These are phyloP conservation scores for Chenopodium album DNA, from an alignment of 148 eudicot genomes.

Conservation along the genomic window DNA sequence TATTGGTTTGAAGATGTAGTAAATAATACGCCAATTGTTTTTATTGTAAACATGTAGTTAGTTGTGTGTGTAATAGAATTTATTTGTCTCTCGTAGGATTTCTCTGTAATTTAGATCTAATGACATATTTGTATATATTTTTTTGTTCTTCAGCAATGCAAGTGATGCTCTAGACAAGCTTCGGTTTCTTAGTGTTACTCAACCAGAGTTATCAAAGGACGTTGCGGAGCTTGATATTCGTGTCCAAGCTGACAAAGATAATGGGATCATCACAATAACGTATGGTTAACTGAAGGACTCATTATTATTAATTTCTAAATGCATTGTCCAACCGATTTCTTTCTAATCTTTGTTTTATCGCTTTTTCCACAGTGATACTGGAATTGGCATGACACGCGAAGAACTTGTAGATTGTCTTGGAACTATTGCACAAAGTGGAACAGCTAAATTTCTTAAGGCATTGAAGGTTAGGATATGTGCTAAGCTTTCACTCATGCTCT, in stretches of 20 bases:
- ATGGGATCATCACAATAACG: conserved; percentile 86
- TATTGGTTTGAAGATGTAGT: too few species aligned
- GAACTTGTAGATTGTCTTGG: conserved; percentile 96
- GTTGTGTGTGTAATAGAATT: background rate
- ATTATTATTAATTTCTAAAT: background rate
- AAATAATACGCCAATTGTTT: too few species aligned
- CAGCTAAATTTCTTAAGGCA: conserved; percentile 92
- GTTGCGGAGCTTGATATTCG: conserved; percentile 81
- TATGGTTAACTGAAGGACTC: conserved; percentile 34
- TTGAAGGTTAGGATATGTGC: conserved; percentile 54
- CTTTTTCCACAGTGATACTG: conserved; percentile 65
- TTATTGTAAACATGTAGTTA: too few species aligned
- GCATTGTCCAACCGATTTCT: background rate
- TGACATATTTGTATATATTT: background rate
- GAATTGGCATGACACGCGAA: conserved; percentile 94
- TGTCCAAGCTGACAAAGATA: conserved; percentile 76
- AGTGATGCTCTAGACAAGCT: conserved; percentile 98
- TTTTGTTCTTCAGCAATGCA: conserved; percentile 66
- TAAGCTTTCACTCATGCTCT: too few species aligned
- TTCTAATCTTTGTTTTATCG: background rate
- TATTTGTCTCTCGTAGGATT: too few species aligned
- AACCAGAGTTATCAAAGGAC: conserved; percentile 65
- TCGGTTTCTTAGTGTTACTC: conserved; percentile 89
- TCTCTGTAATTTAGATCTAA: background rate
- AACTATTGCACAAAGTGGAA: conserved; percentile 98